Conservation (phyloP, 176 grass and related monocot species). For the Lolium rigidum region DNA sequence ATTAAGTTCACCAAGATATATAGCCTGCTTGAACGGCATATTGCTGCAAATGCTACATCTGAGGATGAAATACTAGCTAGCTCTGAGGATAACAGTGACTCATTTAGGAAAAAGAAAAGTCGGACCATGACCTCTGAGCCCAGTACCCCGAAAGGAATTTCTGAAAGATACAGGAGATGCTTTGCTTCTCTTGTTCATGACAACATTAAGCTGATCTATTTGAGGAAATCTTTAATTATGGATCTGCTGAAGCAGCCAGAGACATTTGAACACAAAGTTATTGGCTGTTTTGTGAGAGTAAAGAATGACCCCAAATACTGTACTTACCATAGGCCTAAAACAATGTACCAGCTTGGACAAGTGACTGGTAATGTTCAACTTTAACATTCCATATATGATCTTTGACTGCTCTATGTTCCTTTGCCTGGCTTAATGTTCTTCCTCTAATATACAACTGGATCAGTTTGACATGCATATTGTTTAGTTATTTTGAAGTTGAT, state of each 20-base stretch:
- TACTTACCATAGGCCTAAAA: constrained; percentile 40
- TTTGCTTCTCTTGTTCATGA: constrained; percentile 63
- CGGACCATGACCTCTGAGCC: constrained; percentile 16
- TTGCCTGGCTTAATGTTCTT: background rate
- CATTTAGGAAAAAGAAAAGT: constrained; percentile 44
- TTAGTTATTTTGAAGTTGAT: constrained; percentile 7
- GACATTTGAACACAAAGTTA: constrained; percentile 79
- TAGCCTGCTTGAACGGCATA: constrained; percentile 72
- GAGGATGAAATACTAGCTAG: constrained; percentile 55
- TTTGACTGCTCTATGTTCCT: constrained; percentile 30
- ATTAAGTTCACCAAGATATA: constrained; percentile 56
- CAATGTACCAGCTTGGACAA: constrained; percentile 63
- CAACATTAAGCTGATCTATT: constrained; percentile 78
- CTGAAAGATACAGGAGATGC: constrained; percentile 54
- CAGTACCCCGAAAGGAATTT: constrained; percentile 33
- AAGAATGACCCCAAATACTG: constrained; percentile 69
- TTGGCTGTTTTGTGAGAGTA: constrained; percentile 83
- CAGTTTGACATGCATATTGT: background rate
- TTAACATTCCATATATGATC: background rate
- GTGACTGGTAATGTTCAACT: constrained; percentile 68
- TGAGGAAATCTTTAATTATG: constrained; percentile 73
- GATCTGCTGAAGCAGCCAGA: constrained; percentile 75
- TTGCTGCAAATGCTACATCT: constrained; percentile 61
- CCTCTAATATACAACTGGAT: background rate
- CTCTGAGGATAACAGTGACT: constrained; percentile 60